phyloP scores from a whole-genome alignment of 2,329 filamentous ascomycete genomes.

The Cladosporium sp. region DNA sequence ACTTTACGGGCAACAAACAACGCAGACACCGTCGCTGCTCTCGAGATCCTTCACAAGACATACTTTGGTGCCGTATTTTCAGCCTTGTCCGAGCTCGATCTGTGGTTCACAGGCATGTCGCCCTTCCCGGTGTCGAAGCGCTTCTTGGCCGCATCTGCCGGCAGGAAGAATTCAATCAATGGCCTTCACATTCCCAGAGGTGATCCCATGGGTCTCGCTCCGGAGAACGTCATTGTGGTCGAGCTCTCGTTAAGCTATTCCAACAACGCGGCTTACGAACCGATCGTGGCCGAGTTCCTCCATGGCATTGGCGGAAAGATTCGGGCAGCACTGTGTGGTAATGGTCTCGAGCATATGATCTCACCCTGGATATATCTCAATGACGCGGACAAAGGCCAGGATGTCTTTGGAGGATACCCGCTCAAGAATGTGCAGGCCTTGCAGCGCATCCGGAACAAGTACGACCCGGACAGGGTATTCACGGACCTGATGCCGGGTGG shows the following conservation, averaged over 20 bases:
- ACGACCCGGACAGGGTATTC: conserved; percentile 26
- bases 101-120: conserved; percentile 9
- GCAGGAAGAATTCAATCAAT: background rate
- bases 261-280: conserved; percentile 12
- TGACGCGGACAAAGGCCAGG: conserved; percentile 25
- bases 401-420: conserved; percentile 26
- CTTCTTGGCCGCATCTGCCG: conserved; percentile 3
- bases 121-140: conserved; percentile 2
- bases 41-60: background rate
- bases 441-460: conserved; percentile 21
- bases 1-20: background rate
- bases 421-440: conserved; percentile 20
- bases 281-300: conserved; percentile 2
- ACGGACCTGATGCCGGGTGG: conserved; percentile 26
- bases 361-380: conserved; percentile 24
- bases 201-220: conserved; percentile 12
- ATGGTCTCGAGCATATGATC: background rate
- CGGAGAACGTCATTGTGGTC: background rate
- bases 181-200: background rate
- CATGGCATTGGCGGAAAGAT: background rate
- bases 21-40: background rate
- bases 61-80: background rate
- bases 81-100: background rate
- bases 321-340: background rate
- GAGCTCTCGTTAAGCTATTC: conserved; percentile 8